Percentiles rank a stretch among this genome's conserved stretches.
Conservation (phyloP, 202 grass and related monocot species). For the Setaria italica region DNA sequence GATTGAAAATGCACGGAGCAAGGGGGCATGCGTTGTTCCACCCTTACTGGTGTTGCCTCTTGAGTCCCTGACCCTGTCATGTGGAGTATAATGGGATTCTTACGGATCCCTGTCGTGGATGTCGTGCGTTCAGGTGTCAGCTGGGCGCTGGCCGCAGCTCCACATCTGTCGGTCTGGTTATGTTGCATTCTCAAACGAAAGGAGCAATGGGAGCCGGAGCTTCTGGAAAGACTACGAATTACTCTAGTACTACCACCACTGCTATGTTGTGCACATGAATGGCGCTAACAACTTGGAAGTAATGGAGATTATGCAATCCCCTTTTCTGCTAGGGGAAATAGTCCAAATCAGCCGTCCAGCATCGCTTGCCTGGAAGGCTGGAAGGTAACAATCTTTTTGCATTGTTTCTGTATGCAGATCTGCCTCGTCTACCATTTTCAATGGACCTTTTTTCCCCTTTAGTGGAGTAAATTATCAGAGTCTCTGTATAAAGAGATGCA, state of each 20-base stretch:
- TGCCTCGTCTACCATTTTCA: constrained; percentile 4
- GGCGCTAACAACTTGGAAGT: background rate
- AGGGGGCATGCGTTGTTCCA: too few relatives aligned
- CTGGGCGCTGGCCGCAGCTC: background rate
- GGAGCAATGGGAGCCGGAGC: background rate
- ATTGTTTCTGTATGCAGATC: background rate
- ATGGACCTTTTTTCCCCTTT: too few relatives aligned
- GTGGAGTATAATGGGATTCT: background rate
- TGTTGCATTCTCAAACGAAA: background rate
- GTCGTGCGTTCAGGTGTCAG: background rate
- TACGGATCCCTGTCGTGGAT: background rate
- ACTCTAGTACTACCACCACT: background rate
- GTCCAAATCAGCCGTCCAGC: background rate
- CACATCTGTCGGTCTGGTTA: constrained; percentile 18
- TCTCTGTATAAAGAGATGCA: background rate
- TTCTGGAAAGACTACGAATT: background rate
- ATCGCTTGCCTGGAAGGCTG: background rate
- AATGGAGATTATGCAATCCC: background rate
- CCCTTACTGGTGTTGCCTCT: too few relatives aligned
- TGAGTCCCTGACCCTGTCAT: too few relatives aligned
- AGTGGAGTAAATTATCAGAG: too few relatives aligned
- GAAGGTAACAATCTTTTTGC: background rate
- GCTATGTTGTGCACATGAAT: background rate
- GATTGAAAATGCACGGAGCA: background rate
- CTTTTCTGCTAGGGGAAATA: background rate